Evolutionary conservation across 257 asterid genomes (phyloP).

Genomic region (Hygrophila difformis): DNA sequence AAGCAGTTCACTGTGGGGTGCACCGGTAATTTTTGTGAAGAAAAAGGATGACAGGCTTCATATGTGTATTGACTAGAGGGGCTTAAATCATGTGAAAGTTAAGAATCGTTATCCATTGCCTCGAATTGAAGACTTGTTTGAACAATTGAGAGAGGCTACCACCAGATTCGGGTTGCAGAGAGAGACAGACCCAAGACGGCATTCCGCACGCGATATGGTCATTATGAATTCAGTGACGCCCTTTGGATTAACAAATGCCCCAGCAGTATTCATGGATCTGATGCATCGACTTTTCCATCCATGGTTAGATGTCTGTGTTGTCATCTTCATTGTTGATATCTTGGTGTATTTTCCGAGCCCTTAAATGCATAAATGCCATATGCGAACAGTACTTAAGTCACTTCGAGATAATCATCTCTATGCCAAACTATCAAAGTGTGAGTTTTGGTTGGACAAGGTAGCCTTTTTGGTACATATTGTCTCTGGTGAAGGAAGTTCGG

Average conservation of each 20-base stretch:
- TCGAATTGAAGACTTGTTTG: neutral
- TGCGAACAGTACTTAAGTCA: neutral
- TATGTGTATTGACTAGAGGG: neutral
- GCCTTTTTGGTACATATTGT: neutral
- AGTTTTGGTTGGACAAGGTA: constrained; percentile 1
- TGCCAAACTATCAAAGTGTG: constrained; percentile 3
- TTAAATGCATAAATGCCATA: neutral
- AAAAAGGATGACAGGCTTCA: constrained; percentile 1
- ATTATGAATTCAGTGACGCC: neutral
- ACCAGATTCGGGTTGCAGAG: neutral
- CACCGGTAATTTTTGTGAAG: neutral
- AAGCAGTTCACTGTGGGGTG: constrained; percentile 4
- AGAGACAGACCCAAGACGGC: neutral
- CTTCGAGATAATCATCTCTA: neutral
- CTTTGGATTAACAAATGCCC: too few species aligned
- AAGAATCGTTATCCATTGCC: constrained; percentile 4
- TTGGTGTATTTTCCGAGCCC: neutral
- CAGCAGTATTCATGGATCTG: too few species aligned
- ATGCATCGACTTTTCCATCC: too few species aligned
- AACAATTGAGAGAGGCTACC: neutral
- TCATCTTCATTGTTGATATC: constrained; percentile 4
- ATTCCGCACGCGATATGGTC: neutral
- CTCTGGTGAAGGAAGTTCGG: neutral
- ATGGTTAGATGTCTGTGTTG: too few species aligned
- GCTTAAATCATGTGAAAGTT: neutral